phyloP scores from a whole-genome alignment of 495 filamentous ascomycete species.

The Cercophora sp. region DNA sequence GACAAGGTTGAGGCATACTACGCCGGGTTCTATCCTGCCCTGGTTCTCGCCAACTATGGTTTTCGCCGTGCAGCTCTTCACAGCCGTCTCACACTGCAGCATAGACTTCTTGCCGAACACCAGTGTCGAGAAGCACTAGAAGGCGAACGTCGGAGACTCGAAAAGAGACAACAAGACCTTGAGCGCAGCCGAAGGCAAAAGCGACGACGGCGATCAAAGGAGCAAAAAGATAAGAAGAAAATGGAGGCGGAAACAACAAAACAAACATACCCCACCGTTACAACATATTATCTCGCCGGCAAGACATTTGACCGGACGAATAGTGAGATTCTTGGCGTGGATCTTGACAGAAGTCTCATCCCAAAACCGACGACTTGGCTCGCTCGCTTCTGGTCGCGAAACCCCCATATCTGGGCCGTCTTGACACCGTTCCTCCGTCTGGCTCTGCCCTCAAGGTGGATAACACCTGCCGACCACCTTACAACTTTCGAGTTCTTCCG shows the following conservation, averaged over 20 bases:
- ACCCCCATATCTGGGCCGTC: background rate
- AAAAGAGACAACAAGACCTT: no score
- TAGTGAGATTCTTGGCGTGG: background rate
- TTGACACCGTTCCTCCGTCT: background rate
- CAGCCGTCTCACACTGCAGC: background rate
- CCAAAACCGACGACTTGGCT: background rate
- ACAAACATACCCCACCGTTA: background rate
- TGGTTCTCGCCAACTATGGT: background rate
- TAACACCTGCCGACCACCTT: background rate
- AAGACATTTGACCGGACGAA: background rate
- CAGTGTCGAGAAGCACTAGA: background rate
- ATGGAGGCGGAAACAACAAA: background rate
- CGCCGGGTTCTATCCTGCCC: background rate
- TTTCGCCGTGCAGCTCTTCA: background rate
- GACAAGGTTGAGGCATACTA: background rate
- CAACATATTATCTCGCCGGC: background rate
- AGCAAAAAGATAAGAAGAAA: background rate
- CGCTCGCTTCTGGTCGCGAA: background rate
- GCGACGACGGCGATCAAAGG: background rate
- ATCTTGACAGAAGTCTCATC: background rate
- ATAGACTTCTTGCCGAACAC: background rate
- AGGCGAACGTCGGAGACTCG: background rate
- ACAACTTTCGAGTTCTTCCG: background rate
- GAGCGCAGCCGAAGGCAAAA: background rate
- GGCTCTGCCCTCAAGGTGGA: background rate